phyloP scores from a whole-genome alignment of 1,284 basidiomycete genomes.

The Ustilago shanxiensis region DNA sequence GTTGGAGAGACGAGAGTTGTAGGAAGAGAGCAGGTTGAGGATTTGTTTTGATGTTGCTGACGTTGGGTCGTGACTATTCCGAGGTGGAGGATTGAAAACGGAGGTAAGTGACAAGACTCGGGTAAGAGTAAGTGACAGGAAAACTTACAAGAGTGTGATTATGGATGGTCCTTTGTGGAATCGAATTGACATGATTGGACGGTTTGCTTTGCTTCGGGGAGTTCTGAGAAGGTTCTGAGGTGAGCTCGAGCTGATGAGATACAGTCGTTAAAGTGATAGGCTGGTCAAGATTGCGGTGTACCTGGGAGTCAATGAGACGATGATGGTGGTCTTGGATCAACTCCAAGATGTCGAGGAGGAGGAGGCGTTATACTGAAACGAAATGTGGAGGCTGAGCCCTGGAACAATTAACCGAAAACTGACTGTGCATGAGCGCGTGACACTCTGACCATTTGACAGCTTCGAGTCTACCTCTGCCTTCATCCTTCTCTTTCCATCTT shows the following conservation, averaged over 20 bases:
- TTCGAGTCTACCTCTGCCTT: not conserved
- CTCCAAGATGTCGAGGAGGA: not conserved
- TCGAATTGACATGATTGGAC: conserved; percentile 35
- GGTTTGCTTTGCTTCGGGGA: not conserved
- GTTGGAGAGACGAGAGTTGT: conserved; percentile 10
- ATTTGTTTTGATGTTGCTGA: conserved; percentile 39
- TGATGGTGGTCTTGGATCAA: not conserved
- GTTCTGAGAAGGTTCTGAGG: not conserved
- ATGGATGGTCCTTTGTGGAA: conserved; percentile 45
- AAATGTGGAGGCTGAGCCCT: conserved; percentile 25
- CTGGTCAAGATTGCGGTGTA: too few species aligned
- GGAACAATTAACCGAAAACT: conserved; percentile 3
- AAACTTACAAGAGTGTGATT: conserved; percentile 47
- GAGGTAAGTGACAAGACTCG: too few species aligned
- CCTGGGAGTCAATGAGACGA: not conserved
- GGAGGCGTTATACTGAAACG: not conserved
- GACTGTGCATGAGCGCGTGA: conserved; percentile 1
- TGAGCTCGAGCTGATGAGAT: not conserved
- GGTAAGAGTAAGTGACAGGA: too few species aligned
- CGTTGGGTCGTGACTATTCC: conserved; percentile 22
- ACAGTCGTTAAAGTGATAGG: too few species aligned
- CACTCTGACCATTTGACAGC: not conserved
- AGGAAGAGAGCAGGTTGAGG: conserved; percentile 27
- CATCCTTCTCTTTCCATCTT: not conserved
- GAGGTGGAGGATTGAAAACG: not conserved